These are phyloP conservation scores for Recurvomyces mirabilis DNA, from an alignment of 495 filamentous ascomycete species.

Conservation along the genomic window DNA sequence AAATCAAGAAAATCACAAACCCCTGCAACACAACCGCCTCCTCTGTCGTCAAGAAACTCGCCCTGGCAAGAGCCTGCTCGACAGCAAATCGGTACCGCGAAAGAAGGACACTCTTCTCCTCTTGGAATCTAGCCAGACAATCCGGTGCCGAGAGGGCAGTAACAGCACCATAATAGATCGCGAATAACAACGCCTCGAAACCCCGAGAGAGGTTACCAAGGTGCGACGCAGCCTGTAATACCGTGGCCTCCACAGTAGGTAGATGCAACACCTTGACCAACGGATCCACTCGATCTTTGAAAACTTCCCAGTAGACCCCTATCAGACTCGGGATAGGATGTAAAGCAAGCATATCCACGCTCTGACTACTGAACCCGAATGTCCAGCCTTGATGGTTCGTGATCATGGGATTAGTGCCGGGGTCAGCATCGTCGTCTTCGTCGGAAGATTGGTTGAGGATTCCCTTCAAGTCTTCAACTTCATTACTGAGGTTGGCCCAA, in stretches of 20 bases:
- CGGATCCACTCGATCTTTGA: conserved; percentile 49
- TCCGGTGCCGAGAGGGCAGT: conserved; percentile 50
- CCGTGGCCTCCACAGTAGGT: conserved; percentile 28
- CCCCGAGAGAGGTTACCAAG: conserved; percentile 25
- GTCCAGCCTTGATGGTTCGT: conserved; percentile 50
- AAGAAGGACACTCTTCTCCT: conserved; percentile 44
- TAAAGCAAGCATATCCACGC: conserved; percentile 27
- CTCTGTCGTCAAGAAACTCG: conserved; percentile 62
- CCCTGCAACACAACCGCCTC: conserved; percentile 70
- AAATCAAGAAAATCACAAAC: conserved; percentile 49
- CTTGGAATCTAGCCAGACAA: conserved; percentile 43
- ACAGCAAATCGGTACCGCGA: conserved; percentile 65
- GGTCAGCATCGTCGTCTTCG: conserved; percentile 53
- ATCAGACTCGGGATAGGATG: conserved; percentile 31
- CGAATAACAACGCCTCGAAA: conserved; percentile 61
- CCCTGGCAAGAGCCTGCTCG: conserved; percentile 66
- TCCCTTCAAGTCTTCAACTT: conserved; percentile 64
- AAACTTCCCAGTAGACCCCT: conserved; percentile 32
- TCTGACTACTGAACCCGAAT: conserved; percentile 40
- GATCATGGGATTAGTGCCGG: conserved; percentile 20
- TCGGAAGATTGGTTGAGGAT: conserved; percentile 59
- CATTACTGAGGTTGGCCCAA: conserved; percentile 79
- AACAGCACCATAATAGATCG: conserved; percentile 66
- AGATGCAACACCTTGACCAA: conserved; percentile 54
- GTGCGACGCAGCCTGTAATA: conserved; percentile 25